Conservation (phyloP, 495 filamentous ascomycete genomes). For the Peziza echinospora region DNA sequence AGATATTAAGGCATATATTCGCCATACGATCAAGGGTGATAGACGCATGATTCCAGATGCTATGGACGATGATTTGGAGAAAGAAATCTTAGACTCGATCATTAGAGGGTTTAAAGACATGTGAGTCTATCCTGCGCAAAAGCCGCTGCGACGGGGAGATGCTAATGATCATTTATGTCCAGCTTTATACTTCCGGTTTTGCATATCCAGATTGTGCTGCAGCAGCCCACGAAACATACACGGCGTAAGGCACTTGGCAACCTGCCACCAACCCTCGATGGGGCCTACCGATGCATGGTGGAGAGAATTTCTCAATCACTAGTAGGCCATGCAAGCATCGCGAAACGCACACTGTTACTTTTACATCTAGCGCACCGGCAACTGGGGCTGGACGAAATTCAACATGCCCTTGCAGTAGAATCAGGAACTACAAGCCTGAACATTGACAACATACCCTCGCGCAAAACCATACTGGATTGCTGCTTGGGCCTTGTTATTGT, state of each 20-base stretch:
- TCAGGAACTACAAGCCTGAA: neutral
- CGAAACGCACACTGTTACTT: neutral
- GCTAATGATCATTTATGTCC: neutral
- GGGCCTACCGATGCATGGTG: neutral
- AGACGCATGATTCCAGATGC: neutral
- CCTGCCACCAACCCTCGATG: neutral
- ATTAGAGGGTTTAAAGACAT: too few relatives aligned
- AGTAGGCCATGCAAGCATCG: neutral
- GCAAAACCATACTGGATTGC: neutral
- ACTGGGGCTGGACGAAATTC: neutral
- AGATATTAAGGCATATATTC: neutral
- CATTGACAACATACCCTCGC: neutral
- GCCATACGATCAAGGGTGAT: neutral
- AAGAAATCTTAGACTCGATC: neutral
- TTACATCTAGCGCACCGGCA: neutral
- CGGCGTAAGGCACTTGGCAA: neutral
- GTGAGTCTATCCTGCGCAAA: too few relatives aligned
- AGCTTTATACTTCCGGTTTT: neutral
- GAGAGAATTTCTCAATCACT: neutral
- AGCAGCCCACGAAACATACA: neutral
- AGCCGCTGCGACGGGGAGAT: too few relatives aligned
- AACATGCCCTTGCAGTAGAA: neutral
- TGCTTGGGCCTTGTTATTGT: slow-evolving; percentile 7
- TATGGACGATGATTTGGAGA: neutral
- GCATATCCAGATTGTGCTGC: neutral